phyloP scores from a whole-genome alignment of 2,329 filamentous ascomycete species.

The Scortechinia acanthostroma region DNA sequence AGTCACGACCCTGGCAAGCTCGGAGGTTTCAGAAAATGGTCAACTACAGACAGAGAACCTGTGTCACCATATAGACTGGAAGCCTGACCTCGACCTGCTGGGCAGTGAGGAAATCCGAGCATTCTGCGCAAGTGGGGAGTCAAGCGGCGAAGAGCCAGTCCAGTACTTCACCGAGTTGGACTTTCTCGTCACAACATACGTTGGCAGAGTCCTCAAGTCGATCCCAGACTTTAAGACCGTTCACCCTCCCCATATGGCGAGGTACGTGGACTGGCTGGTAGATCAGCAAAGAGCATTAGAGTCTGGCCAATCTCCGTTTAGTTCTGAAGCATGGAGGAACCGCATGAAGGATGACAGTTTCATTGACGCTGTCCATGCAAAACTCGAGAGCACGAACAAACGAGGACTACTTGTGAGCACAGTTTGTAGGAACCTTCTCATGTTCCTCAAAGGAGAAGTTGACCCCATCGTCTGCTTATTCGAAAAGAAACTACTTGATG shows the following conservation, averaged over 20 bases:
- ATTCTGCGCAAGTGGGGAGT: neutral
- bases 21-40: too few species aligned
- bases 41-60: too few species aligned
- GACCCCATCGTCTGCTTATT: neutral
- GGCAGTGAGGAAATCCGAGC: neutral
- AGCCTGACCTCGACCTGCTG: neutral
- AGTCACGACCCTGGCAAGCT: neutral
- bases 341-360: neutral
- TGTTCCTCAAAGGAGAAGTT: neutral
- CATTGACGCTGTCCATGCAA: neutral
- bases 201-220: neutral
- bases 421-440: neutral
- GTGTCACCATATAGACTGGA: neutral
- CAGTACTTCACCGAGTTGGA: neutral
- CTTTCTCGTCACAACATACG: neutral
- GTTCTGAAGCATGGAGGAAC: neutral
- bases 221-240: too few species aligned
- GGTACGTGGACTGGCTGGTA: neutral
- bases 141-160: neutral
- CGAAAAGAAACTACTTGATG: neutral
- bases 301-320: neutral
- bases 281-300: neutral
- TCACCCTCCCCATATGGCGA: neutral
- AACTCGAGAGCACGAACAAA: neutral
- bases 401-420: neutral